phyloP scores from a whole-genome alignment of 345 rosid genomes.

The Rhodamnia rubescens region DNA sequence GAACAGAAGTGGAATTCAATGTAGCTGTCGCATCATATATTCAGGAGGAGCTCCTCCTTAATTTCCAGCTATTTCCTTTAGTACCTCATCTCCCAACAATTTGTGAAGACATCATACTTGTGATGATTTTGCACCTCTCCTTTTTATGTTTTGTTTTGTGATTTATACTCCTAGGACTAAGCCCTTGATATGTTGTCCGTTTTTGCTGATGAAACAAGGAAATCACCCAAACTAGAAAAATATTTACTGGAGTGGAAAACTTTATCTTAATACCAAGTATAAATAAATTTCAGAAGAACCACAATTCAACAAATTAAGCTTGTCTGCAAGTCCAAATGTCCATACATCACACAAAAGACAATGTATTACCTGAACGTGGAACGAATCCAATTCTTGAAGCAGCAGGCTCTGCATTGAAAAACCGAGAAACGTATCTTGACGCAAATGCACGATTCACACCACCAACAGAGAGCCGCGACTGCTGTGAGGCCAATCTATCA shows the following conservation, averaged over 20 bases:
- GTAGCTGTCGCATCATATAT: background rate
- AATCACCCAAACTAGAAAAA: background rate
- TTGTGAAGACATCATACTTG: background rate
- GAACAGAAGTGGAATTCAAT: background rate
- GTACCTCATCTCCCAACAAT: background rate
- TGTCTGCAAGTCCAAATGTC: background rate
- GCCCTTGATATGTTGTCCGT: background rate
- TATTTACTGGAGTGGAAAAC: background rate
- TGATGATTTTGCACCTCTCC: background rate
- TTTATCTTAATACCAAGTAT: background rate
- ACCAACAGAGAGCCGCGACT: slow-evolving; percentile 54
- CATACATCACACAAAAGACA: background rate
- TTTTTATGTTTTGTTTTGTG: background rate
- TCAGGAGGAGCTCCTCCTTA: background rate
- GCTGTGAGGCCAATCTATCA: slow-evolving; percentile 62
- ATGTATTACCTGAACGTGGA: slow-evolving; percentile 43
- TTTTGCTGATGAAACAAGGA: background rate
- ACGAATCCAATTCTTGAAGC: slow-evolving; percentile 48
- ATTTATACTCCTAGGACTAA: background rate
- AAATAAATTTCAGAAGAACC: background rate
- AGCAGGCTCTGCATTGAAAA: slow-evolving; percentile 58
- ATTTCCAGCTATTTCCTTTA: background rate
- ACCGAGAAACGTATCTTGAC: slow-evolving; percentile 76
- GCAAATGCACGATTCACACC: slow-evolving; percentile 73
- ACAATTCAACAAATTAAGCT: background rate